Conservation (phyloP, 148 eudicot genomes). For the Fagopyrum tataricum region DNA sequence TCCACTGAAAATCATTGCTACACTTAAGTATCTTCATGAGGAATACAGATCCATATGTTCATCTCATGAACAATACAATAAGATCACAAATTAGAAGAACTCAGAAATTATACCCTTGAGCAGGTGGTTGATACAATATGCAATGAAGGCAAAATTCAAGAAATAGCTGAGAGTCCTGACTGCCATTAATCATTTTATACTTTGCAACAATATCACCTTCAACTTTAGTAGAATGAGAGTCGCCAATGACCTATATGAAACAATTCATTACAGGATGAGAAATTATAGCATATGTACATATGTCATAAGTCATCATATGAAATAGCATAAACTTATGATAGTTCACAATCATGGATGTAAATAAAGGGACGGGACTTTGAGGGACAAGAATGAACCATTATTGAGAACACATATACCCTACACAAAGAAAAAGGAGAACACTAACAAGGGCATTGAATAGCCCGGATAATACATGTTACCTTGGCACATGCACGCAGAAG, state of each 20-base stretch:
- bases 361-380: neutral
- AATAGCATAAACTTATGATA: constrained; percentile 1
- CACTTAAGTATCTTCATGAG: constrained; percentile 8
- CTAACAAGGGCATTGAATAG: neutral
- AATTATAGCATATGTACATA: neutral
- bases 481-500: constrained; percentile 54
- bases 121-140: constrained; percentile 54
- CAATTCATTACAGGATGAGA: constrained; percentile 6
- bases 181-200: constrained; percentile 42
- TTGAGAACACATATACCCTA: neutral
- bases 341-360: neutral
- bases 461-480: constrained; percentile 30
- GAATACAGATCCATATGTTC: neutral
- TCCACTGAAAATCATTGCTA: constrained; percentile 39
- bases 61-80: neutral
- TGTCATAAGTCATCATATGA: neutral
- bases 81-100: neutral
- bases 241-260: constrained; percentile 73
- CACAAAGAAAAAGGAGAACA: neutral
- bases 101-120: constrained; percentile 54
- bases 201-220: constrained; percentile 54
- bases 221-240: constrained; percentile 52
- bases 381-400: neutral
- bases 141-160: constrained; percentile 83
- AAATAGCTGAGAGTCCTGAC: constrained; percentile 61